Percentiles rank a stretch among this genome's conserved stretches.
Evolutionary conservation across 345 rosid genomes (phyloP).

Genomic region (Rubroshorea leprosula): DNA sequence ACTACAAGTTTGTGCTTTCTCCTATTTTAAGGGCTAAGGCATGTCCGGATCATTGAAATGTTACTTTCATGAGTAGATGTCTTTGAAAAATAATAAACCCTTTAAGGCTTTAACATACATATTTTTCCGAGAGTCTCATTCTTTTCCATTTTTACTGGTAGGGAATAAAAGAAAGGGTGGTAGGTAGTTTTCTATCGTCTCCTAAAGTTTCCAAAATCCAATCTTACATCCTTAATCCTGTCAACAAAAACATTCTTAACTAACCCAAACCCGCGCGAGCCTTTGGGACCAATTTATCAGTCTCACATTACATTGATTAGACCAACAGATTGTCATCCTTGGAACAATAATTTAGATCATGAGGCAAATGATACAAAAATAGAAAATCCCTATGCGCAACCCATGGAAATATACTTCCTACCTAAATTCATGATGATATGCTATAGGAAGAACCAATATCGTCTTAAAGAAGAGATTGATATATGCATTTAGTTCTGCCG

Average conservation of each 20-base stretch:
- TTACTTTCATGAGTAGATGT: constrained; percentile 24
- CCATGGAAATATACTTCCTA: constrained; percentile 38
- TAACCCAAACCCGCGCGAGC: constrained; percentile 26
- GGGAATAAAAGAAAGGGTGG: constrained; percentile 25
- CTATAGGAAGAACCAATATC: constrained; percentile 14
- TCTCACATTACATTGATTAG: constrained; percentile 20
- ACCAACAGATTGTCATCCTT: constrained; percentile 17
- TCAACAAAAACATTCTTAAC: constrained; percentile 32
- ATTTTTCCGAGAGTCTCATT: constrained; percentile 4
- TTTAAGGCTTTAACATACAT: neutral
- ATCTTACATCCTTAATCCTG: constrained; percentile 22
- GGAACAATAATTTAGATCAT: constrained; percentile 16
- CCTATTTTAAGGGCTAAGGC: constrained; percentile 15
- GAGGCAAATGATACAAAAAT: constrained; percentile 21
- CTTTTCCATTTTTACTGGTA: constrained; percentile 10
- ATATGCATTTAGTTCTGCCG: constrained; percentile 43
- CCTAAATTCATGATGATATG: constrained; percentile 36
- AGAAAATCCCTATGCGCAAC: constrained; percentile 27
- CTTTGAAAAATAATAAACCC: constrained; percentile 18
- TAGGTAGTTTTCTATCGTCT: constrained; percentile 29
- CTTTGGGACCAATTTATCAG: constrained; percentile 19
- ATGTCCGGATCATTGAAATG: constrained; percentile 21
- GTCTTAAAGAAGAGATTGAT: neutral
- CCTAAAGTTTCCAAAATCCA: constrained; percentile 7
- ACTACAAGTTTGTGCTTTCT: constrained; percentile 8